Evolutionary conservation across 441 rosid species (phyloP).

Genomic region (Heliophila coronopifolia): DNA sequence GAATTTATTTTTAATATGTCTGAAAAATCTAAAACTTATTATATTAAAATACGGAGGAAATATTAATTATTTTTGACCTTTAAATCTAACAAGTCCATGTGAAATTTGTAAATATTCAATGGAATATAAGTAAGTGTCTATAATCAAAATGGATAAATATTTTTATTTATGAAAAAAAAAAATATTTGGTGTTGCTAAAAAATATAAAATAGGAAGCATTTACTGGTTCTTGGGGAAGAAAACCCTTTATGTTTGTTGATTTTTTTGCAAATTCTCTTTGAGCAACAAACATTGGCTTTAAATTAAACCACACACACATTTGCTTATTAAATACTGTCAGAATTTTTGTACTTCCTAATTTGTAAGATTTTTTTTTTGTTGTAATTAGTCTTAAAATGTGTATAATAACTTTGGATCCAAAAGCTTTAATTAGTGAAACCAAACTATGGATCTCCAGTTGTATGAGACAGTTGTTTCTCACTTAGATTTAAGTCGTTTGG

Average conservation of each 20-base stretch:
- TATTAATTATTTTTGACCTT: too few species aligned
- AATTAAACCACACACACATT: constrained; percentile 19
- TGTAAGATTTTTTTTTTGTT: not conserved
- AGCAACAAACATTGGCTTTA: constrained; percentile 11
- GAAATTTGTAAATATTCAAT: constrained; percentile 19
- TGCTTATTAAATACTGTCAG: constrained; percentile 11
- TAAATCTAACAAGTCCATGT: too few species aligned
- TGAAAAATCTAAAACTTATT: too few species aligned
- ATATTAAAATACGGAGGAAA: too few species aligned
- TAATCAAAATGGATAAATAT: too few species aligned
- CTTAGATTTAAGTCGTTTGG: constrained; percentile 26
- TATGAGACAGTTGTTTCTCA: constrained; percentile 32
- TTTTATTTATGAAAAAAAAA: too few species aligned
- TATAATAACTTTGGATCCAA: constrained; percentile 13
- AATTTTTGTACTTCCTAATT: constrained; percentile 9
- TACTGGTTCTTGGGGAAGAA: constrained; percentile 30
- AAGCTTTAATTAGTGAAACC: constrained; percentile 20
- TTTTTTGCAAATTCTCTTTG: constrained; percentile 14
- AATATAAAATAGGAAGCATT: constrained; percentile 33
- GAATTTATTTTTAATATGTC: too few species aligned
- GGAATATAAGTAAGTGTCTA: constrained; percentile 21
- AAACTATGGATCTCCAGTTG: constrained; percentile 26
- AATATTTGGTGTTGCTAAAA: too few species aligned
- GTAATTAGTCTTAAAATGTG: constrained; percentile 1
- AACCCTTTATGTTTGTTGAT: constrained; percentile 18